phyloP scores from a whole-genome alignment of 2,329 filamentous ascomycete species.

The Arthrobotrys conoides region DNA sequence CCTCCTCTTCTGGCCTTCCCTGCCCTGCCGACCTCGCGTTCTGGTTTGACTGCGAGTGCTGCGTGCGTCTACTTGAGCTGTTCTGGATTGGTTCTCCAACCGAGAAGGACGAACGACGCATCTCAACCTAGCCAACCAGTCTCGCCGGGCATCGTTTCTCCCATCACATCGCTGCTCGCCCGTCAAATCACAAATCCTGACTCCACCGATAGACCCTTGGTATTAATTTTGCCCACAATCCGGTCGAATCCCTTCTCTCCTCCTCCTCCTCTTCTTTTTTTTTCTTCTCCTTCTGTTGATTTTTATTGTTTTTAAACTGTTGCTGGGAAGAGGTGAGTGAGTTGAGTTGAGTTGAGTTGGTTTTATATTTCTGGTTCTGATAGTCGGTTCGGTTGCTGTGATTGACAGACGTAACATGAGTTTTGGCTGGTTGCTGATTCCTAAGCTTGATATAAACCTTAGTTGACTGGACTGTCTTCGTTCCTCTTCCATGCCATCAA shows the following conservation, averaged over 20 bases:
- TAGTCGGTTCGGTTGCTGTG: conserved; percentile 40
- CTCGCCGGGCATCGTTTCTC: conserved; percentile 44
- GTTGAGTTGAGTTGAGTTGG: conserved; percentile 15
- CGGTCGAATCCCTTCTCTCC: conserved; percentile 26
- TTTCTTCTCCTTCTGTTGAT: background rate
- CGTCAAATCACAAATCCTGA: conserved; percentile 54
- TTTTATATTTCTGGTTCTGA: conserved; percentile 1
- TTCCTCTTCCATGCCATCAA: conserved; percentile 34
- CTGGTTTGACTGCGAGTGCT: conserved; percentile 44
- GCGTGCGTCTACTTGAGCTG: conserved; percentile 34
- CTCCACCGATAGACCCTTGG: conserved; percentile 43
- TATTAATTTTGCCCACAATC: conserved; percentile 53
- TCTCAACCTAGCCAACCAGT: conserved; percentile 54
- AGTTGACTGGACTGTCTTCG: conserved; percentile 12
- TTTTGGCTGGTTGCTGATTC: conserved; percentile 27
- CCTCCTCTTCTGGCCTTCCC: conserved; percentile 25
- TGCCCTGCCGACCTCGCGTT: conserved; percentile 41
- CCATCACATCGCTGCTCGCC: conserved; percentile 46
- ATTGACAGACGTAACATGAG: conserved; percentile 1
- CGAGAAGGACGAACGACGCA: conserved; percentile 56
- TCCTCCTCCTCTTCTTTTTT: conserved; percentile 13
- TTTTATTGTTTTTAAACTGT: background rate
- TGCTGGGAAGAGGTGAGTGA: conserved; percentile 14
- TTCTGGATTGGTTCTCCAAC: conserved; percentile 51
- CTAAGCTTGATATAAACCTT: conserved; percentile 48